Base-by-base conservation (phyloP, 768 basidiomycete genomes). In the Coprinellus aureogranulatus region DNA sequence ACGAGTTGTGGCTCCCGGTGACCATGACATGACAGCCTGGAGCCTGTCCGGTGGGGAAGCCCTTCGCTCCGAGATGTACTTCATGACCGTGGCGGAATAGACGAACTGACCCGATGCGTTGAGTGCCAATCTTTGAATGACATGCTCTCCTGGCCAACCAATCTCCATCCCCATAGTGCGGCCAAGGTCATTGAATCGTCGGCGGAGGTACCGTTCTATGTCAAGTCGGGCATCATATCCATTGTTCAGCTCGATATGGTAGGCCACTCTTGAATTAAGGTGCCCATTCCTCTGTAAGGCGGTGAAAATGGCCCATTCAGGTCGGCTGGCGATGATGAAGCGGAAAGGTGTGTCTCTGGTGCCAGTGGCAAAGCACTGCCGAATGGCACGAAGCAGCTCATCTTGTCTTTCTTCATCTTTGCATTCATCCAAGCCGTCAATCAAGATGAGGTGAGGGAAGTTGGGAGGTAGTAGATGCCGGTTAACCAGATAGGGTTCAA, bases 1-100 rank as follows among this genome's bases (percentile, higher is more conserved):
- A 27, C 18, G n/a, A 16, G 26, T 28, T 6, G 31, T 18, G 10
- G 51, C 25, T 18, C 22, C 9, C 11, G 42, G 50, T 51, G 55
- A 8, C 45, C 25, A 25, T 6, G 57, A 53, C 2, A 63, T 30
- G 22, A 44, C 53, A 5, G 39, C 22, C 12, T 40, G 14, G 12
- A 54, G 26, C 22, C 34, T 26, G 9, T 54, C 40, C 18, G 23
- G n/a, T 5, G 40, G 53, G 26, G 25, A 27, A 11, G 10, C 39
- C 4, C 53, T 37, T 12, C 12, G 37, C 18, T 54, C 59, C 22
- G 61, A 66, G 8, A 70, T 60, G 41, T 65, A 70, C 45, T 65
- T 65, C 49, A 67, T 53, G 5, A 70, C 65, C 1, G 70, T 68
- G 23, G 68, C 37, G 1, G 69, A 62, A 46, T 68, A 68, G 10